Percentiles rank a stretch among this genome's conserved stretches.
Conservation (phyloP, 2,329 filamentous ascomycete species). For the Pestalotiopsis sp. region DNA sequence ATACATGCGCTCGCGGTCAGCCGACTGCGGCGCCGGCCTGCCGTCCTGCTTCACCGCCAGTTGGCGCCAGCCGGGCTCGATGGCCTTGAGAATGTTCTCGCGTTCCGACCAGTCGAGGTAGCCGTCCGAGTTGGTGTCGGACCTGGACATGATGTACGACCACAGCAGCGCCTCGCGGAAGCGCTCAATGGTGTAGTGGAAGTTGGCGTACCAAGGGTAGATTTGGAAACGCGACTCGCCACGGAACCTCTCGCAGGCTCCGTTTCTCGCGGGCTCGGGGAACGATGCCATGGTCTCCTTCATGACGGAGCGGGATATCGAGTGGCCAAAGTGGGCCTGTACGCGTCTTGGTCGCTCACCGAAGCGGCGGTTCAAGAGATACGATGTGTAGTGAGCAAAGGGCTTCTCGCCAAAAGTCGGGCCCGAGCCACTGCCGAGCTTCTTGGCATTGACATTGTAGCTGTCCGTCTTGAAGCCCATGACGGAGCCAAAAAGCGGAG, state of each 20-base stretch:
- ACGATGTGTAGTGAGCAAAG: slow-evolving; percentile 46
- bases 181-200: slow-evolving; percentile 46
- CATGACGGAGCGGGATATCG: slow-evolving; percentile 39
- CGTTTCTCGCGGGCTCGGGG: slow-evolving; percentile 39
- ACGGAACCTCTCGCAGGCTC: slow-evolving; percentile 42
- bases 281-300: slow-evolving; percentile 43
- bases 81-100: slow-evolving; percentile 35
- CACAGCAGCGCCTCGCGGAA: slow-evolving; percentile 45
- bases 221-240: slow-evolving; percentile 44
- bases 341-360: slow-evolving; percentile 45
- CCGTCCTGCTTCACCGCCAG: slow-evolving; percentile 26
- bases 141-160: slow-evolving; percentile 43
- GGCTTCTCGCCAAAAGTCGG: slow-evolving; percentile 47
- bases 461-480: slow-evolving; percentile 45
- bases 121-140: slow-evolving; percentile 38
- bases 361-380: slow-evolving; percentile 45
- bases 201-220: slow-evolving; percentile 43
- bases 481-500: slow-evolving; percentile 43
- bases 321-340: slow-evolving; percentile 45
- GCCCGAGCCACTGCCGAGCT: slow-evolving; percentile 28
- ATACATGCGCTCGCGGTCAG: slow-evolving; percentile 38
- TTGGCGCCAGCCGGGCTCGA: slow-evolving; percentile 34
- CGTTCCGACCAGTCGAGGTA: slow-evolving; percentile 43
- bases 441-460: slow-evolving; percentile 40
- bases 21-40: slow-evolving; percentile 31